These are phyloP conservation scores for Plasmodium fragile DNA, from an alignment of 169 alveolate genomes.

Conservation along the genomic window DNA sequence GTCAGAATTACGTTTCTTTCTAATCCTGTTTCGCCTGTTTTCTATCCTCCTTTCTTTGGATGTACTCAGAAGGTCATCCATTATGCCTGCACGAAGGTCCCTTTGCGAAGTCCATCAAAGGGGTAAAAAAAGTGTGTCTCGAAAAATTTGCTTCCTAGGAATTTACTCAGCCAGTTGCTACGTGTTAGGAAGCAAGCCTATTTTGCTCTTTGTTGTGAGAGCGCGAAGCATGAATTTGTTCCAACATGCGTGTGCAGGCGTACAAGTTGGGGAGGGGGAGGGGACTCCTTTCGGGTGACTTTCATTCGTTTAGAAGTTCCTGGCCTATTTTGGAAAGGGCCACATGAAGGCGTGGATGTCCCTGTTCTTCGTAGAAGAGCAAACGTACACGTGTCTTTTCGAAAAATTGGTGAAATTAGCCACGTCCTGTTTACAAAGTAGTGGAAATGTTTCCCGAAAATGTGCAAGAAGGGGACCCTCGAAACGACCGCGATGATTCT, in stretches of 20 bases:
- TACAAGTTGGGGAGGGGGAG: background rate
- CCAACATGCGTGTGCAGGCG: background rate
- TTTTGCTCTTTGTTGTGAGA: background rate
- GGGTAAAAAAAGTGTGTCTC: background rate
- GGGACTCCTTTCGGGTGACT: background rate
- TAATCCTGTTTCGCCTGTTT: conserved; percentile 52
- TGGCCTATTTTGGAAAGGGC: background rate
- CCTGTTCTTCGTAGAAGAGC: background rate
- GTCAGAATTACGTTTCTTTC: conserved; percentile 17
- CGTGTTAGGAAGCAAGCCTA: background rate
- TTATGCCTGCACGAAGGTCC: background rate
- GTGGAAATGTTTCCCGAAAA: background rate
- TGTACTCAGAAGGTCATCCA: conserved; percentile 18
- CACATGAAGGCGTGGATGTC: background rate
- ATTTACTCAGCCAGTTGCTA: background rate
- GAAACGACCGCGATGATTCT: background rate
- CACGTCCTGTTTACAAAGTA: background rate
- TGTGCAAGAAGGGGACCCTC: background rate
- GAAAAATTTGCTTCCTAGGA: background rate
- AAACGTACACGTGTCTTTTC: background rate
- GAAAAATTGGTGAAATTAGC: background rate
- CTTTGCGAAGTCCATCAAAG: background rate
- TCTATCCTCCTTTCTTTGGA: conserved; percentile 70
- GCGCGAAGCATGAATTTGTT: background rate
- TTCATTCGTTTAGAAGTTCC: background rate